Conservation (phyloP, 1,284 basidiomycete genomes). For the Cutaneotrichosporon daszewskae region DNA sequence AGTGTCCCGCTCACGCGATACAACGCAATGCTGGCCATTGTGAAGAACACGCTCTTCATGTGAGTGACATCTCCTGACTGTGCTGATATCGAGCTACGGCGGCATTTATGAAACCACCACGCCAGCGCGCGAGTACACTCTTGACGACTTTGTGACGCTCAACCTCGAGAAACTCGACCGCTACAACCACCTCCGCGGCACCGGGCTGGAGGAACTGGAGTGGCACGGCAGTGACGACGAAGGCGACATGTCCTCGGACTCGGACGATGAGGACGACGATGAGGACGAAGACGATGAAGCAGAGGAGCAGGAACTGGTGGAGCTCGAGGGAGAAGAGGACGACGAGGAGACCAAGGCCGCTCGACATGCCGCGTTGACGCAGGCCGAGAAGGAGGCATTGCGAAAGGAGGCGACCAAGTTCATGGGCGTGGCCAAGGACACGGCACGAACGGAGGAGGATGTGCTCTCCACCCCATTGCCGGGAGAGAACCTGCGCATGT, state of each 20-base stretch:
- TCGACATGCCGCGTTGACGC: conserved; percentile 20
- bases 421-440: conserved; percentile 66
- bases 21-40: conserved; percentile 83
- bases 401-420: conserved; percentile 62
- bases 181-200: conserved; percentile 65
- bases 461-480: conserved; percentile 74
- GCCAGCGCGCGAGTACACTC: conserved; percentile 67
- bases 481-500: conserved; percentile 78
- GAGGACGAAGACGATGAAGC: conserved; percentile 32
- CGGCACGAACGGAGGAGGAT: conserved; percentile 63
- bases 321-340: conserved; percentile 29
- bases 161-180: conserved; percentile 74
- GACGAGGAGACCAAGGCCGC: conserved; percentile 24
- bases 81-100: conserved; percentile 60
- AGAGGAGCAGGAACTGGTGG: conserved; percentile 32
- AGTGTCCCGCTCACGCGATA: conserved; percentile 73
- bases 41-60: conserved; percentile 82
- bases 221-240: conserved; percentile 57
- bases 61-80: neutral
- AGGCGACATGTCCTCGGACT: conserved; percentile 50
- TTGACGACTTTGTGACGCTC: conserved; percentile 74
- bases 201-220: conserved; percentile 59
- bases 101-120: conserved; percentile 73
- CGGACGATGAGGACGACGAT: conserved; percentile 53
- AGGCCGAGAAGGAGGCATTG: conserved; percentile 50